Evolutionary conservation across 768 basidiomycete species (phyloP).

Genomic region (Psilocybe subaeruginosa): DNA sequence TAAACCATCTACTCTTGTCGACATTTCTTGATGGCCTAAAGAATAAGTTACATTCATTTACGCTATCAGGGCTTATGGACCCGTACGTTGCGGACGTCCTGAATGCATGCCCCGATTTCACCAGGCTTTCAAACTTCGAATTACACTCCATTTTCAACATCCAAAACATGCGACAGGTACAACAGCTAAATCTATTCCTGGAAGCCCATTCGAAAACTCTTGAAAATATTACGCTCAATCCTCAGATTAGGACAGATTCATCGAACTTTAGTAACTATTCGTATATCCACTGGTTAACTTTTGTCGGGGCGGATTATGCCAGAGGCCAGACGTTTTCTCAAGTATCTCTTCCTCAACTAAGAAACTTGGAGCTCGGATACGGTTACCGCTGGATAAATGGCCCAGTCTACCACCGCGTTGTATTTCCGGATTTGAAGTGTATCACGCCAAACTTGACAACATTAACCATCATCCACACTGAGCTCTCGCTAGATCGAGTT

Average conservation of each 20-base stretch:
- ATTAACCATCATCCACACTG: background rate
- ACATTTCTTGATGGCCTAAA: background rate
- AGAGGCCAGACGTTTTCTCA: background rate
- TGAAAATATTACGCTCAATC: background rate
- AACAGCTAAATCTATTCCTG: background rate
- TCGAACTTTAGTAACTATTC: background rate
- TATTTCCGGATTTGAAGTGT: background rate
- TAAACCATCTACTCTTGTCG: background rate
- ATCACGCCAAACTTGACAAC: constrained; percentile 6
- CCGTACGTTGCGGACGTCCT: background rate
- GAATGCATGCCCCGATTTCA: background rate
- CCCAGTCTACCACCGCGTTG: background rate
- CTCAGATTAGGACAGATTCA: background rate
- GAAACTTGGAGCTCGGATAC: background rate
- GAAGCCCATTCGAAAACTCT: background rate
- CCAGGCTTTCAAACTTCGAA: constrained; percentile 1
- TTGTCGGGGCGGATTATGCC: background rate
- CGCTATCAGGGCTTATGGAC: background rate
- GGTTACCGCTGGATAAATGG: background rate
- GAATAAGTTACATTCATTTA: background rate
- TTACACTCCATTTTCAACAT: constrained; percentile 1
- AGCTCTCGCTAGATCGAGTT: background rate
- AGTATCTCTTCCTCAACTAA: background rate
- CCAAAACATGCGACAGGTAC: background rate
- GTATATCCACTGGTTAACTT: background rate